Conservation (phyloP, 23 red algal species). For the Cyanidiococcus yangmingshanensis region DNA sequence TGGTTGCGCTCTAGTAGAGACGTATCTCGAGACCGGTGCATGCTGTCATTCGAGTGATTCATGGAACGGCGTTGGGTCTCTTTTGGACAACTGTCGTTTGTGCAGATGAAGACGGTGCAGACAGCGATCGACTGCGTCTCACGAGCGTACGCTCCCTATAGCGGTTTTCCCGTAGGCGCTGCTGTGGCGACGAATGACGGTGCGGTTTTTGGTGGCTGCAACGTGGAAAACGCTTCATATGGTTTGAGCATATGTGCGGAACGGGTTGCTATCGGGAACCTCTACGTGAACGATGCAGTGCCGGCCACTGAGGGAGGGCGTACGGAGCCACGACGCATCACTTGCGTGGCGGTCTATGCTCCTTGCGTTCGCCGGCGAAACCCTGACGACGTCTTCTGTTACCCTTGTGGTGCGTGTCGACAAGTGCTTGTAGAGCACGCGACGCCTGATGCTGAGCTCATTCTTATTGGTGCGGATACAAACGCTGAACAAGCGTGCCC, state of each 20-base stretch:
- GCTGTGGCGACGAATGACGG: constrained; percentile 35
- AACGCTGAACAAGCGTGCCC: neutral
- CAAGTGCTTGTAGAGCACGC: constrained; percentile 15
- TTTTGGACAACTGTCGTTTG: neutral
- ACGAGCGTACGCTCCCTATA: constrained; percentile 62
- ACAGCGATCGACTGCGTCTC: neutral
- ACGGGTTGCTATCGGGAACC: constrained; percentile 38
- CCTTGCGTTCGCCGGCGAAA: neutral
- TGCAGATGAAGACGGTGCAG: neutral
- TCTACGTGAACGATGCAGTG: neutral
- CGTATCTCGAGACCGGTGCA: too few relatives aligned
- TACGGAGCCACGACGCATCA: neutral
- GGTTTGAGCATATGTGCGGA: constrained; percentile 78
- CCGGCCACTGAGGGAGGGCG: neutral
- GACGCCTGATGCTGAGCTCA: neutral
- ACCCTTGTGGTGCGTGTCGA: constrained; percentile 15
- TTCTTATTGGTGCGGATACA: neutral
- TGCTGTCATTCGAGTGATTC: too few relatives aligned
- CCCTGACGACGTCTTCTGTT: neutral
- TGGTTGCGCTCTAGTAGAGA: too few relatives aligned
- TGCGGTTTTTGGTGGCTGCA: constrained; percentile 46
- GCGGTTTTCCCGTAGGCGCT: constrained; percentile 75
- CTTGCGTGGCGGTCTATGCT: neutral
- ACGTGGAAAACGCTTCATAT: constrained; percentile 85
- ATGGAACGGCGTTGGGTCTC: too few relatives aligned